Evolutionary conservation across 805 yeast genomes (phyloP), one percentile per base, ranked within the genome.

Genomic region (Citeromyces matritensis): DNA sequence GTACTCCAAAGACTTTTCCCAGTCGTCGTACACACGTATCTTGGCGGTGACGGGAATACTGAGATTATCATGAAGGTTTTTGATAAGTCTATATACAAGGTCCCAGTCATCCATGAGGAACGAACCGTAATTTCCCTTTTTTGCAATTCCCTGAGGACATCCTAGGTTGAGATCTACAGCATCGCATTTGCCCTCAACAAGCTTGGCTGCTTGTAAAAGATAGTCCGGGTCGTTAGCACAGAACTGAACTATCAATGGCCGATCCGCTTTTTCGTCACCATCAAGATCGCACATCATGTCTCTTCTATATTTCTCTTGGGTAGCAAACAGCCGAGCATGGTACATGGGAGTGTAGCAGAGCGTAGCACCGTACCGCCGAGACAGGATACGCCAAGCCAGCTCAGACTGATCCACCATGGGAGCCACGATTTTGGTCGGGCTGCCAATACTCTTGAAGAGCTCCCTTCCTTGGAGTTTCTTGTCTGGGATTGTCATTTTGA

Each of bases 351-450:
- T 82, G 45, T 88, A 91, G 46, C 95, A 83, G 23, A 91, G 58
- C 2, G 85, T 83, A 0, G 98, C 97, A 3, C 99, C 99, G 44
- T 86, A 78, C 36, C 66, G 62, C 34, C 97, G 65, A 3, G 94
- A 80, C 10, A 91, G 58, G 11, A 82, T 66, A 40, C 99, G 64
- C 97, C 97, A 91, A 2, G 94, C 97, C 12, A 91, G 63, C 47
- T 91, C 99, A 3, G 88, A 75, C 42, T 85, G 96, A 51, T 91
- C 99, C 12, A 91, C 99, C 96, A 91, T 88, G 2, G 99, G 99
- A 3, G 97, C 98, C 13, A 91, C 91, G 15, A 91, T 76, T 39
- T 79, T 82, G 31, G 62, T 69, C 3, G 98, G 98, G 14, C 55
- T 44, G 0, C 91, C 91, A 10, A 88, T 58, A 9, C 67, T 53